These are phyloP conservation scores for Globisporangium cylindrosporum DNA, from an alignment of 352 stramenopile genomes.

Conservation along the genomic window DNA sequence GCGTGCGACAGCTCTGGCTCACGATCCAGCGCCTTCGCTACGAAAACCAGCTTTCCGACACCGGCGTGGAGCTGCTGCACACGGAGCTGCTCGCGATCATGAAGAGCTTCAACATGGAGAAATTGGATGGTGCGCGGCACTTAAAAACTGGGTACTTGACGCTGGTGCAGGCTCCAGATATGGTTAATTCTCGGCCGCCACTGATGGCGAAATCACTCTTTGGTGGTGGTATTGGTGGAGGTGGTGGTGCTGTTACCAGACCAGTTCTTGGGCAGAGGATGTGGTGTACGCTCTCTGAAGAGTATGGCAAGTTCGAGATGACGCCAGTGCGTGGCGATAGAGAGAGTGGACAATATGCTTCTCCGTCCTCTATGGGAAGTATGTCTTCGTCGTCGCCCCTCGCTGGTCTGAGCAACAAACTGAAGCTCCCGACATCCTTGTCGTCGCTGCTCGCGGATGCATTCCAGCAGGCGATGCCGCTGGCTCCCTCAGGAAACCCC, in stretches of 20 bases:
- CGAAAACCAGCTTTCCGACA: slow-evolving; percentile 35
- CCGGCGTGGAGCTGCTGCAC: slow-evolving; percentile 32
- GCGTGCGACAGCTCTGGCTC: slow-evolving; percentile 61
- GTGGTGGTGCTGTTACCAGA: background rate
- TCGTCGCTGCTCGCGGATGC: slow-evolving; percentile 55
- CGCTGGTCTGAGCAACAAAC: slow-evolving; percentile 27
- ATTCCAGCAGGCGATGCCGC: slow-evolving; percentile 18
- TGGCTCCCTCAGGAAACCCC: background rate
- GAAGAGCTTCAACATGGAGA: slow-evolving; percentile 55
- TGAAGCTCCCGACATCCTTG: slow-evolving; percentile 48
- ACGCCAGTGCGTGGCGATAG: slow-evolving; percentile 26
- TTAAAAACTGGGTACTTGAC: slow-evolving; percentile 49
- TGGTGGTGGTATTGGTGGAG: slow-evolving; percentile 9
- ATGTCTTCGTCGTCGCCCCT: slow-evolving; percentile 8
- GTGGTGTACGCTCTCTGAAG: slow-evolving; percentile 56
- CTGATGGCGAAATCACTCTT: slow-evolving; percentile 31
- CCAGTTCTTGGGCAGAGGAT: slow-evolving; percentile 30
- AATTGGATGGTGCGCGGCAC: slow-evolving; percentile 40
- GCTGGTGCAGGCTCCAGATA: slow-evolving; percentile 39
- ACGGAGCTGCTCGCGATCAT: slow-evolving; percentile 36
- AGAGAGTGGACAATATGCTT: background rate
- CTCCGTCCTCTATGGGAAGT: background rate
- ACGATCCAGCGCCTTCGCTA: slow-evolving; percentile 51
- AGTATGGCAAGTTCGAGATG: slow-evolving; percentile 59
- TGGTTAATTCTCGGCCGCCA: slow-evolving; percentile 12